Conservation (phyloP, 140 eudicot genomes). For the Erigeron philadelphicus region DNA sequence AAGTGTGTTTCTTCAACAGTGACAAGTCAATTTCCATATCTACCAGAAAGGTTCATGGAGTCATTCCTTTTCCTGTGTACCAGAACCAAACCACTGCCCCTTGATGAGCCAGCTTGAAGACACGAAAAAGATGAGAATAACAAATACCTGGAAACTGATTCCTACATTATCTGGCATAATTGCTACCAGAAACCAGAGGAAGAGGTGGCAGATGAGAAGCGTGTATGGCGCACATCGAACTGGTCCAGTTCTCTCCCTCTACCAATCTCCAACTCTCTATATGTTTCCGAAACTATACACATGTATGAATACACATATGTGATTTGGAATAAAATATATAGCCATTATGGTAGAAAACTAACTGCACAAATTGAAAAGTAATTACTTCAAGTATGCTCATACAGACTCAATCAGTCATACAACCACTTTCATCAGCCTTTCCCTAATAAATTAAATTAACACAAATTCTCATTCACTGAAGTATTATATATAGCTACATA, state of each 20-base stretch:
- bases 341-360: no score
- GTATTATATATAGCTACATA: no score
- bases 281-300: background rate
- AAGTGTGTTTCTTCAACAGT: no score
- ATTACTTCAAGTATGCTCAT: no score
- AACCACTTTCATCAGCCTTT: no score
- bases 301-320: background rate
- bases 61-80: slow-evolving; percentile 24
- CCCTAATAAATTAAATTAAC: no score
- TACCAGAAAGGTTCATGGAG: slow-evolving; percentile 12
- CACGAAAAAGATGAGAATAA: slow-evolving; percentile 37
- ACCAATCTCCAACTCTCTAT: background rate
- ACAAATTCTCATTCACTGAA: no score
- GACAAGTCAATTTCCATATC: slow-evolving; percentile 15
- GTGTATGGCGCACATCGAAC: slow-evolving; percentile 30
- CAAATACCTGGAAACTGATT: slow-evolving; percentile 32
- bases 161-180: slow-evolving; percentile 31
- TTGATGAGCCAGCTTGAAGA: slow-evolving; percentile 32
- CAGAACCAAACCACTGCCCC: slow-evolving; percentile 28
- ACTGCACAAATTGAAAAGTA: no score
- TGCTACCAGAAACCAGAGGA: slow-evolving; percentile 41
- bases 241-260: slow-evolving; percentile 38
- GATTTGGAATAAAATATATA: no score
- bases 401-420: no score
- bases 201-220: slow-evolving; percentile 51